Percentiles rank a stretch among this genome's conserved stretches.
phyloP scores from a whole-genome alignment of 306 rosid genomes.

The Acacia melanoxylon region DNA sequence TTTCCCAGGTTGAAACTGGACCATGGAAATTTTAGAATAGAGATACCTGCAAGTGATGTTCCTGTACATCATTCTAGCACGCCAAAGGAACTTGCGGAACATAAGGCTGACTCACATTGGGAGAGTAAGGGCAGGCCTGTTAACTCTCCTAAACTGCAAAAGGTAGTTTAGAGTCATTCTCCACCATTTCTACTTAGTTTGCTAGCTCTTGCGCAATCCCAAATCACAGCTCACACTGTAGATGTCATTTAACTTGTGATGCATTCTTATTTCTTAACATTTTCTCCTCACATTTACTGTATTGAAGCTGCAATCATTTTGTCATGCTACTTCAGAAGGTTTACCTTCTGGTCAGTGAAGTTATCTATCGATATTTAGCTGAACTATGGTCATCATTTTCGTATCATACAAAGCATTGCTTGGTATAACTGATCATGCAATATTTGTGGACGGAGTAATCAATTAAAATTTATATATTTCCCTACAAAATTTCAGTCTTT shows the following conservation, averaged over 20 bases:
- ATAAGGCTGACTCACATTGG: constrained; percentile 24
- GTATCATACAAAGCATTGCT: too few relatives aligned
- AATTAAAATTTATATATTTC: not conserved
- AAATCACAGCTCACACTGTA: too few relatives aligned
- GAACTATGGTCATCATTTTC: too few relatives aligned
- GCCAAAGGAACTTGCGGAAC: constrained; percentile 30
- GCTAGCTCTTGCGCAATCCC: too few relatives aligned
- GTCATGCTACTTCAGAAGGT: too few relatives aligned
- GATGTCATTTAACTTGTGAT: too few relatives aligned
- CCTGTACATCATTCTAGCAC: constrained; percentile 5
- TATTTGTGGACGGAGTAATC: not conserved
- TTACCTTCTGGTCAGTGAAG: too few relatives aligned
- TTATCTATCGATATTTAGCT: too few relatives aligned
- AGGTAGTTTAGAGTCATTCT: constrained; percentile 16
- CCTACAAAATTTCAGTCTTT: not conserved
- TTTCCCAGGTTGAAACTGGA: constrained; percentile 37
- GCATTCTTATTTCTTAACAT: too few relatives aligned
- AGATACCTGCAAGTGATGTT: constrained; percentile 35
- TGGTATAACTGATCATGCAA: constrained; percentile 14
- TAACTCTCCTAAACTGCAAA: constrained; percentile 35
- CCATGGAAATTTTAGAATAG: constrained; percentile 39
- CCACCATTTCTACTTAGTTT: too few relatives aligned
- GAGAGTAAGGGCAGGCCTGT: constrained; percentile 34
- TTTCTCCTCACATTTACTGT: too few relatives aligned
- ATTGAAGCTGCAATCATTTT: too few relatives aligned